Evolutionary conservation across 2,329 filamentous ascomycete genomes (phyloP), one percentile per base, ranked within the genome.

Genomic region (Fusarium sp.): DNA sequence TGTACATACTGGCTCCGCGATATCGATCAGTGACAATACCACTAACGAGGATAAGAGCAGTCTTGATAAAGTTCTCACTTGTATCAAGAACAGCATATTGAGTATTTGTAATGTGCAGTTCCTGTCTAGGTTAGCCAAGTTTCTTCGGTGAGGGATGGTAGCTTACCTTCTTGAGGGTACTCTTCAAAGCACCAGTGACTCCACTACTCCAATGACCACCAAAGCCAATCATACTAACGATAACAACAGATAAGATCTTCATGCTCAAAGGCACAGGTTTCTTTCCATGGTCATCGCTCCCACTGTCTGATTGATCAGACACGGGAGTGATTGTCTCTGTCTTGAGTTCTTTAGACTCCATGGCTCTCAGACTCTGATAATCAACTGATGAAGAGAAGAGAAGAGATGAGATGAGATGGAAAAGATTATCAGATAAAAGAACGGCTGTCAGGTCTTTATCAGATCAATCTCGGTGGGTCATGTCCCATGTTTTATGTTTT

Each of bases 21-120:
- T 89, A 83, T 13, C 86, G 83, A 69, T 90, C 88, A 0, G 88
- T 90, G 3, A 90, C 74, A 3, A 89, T 69, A 3, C 89, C 89
- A 26, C 83, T 88, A 30, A 83, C 63, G 0, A 90, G 77, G 23
- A 90, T 88, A 5, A 90, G 76, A 0, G 84, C 81, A 0, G 87
- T 89, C 17, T 85, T 85, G 85, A 91, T 90, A 62, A 90, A 91
- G 73, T 90, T 85, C 68, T 90, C 86, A 45, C 88, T 90, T 0
- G 88, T 85, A 70, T 89, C 87, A 0, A 91, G 81, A 0, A 90
- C 80, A 0, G 89, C 84, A 71, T 86, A 91, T 71, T 90, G 84
- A 0, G 85, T 85, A 71, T 91, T 91, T 75, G 86, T 85, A 74
- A 91, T 90, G 49, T 85, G 67, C 44, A 90, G 81, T 81, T 89